Percentiles rank a stretch among this genome's conserved stretches.
Conservation (phyloP, 1,284 basidiomycete species). For the Ustilago trichophora region DNA sequence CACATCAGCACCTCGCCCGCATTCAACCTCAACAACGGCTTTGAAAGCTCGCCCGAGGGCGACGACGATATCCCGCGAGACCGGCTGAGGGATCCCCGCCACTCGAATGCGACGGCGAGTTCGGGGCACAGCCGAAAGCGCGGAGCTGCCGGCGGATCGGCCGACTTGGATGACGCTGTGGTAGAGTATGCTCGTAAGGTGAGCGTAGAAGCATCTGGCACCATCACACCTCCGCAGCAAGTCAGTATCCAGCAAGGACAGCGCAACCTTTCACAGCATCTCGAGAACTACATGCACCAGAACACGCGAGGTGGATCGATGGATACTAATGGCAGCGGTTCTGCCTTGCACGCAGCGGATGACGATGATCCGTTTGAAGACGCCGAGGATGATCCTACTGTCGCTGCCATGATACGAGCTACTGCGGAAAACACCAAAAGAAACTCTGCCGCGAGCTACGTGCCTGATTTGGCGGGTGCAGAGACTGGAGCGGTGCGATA, state of each 20-base stretch:
- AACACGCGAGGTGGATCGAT: slow-evolving; percentile 12
- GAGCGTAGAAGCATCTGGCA: slow-evolving; percentile 31
- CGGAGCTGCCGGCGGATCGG: slow-evolving; percentile 9
- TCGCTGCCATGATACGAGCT: slow-evolving; percentile 10
- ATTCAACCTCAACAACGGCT: slow-evolving; percentile 47
- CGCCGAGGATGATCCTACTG: slow-evolving; percentile 42
- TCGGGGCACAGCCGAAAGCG: slow-evolving; percentile 6
- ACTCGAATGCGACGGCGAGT: not conserved
- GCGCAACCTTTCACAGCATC: slow-evolving; percentile 40
- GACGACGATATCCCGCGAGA: slow-evolving; percentile 12
- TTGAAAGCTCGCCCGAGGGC: slow-evolving; percentile 37
- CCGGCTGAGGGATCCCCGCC: not conserved
- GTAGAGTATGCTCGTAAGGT: slow-evolving; percentile 46
- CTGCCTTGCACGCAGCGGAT: not conserved
- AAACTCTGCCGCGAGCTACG: slow-evolving; percentile 39
- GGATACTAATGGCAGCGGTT: slow-evolving; percentile 14
- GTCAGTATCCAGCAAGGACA: slow-evolving; percentile 42
- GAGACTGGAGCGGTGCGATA: slow-evolving; percentile 31
- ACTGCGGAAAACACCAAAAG: slow-evolving; percentile 37
- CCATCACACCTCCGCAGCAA: slow-evolving; percentile 22
- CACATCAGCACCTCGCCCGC: slow-evolving; percentile 57
- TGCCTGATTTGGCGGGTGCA: slow-evolving; percentile 31
- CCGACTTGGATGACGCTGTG: slow-evolving; percentile 35
- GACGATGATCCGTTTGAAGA: slow-evolving; percentile 52
- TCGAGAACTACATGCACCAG: slow-evolving; percentile 32